Evolutionary conservation across 345 rosid genomes (phyloP).

Genomic region (Melastoma malabathricum): DNA sequence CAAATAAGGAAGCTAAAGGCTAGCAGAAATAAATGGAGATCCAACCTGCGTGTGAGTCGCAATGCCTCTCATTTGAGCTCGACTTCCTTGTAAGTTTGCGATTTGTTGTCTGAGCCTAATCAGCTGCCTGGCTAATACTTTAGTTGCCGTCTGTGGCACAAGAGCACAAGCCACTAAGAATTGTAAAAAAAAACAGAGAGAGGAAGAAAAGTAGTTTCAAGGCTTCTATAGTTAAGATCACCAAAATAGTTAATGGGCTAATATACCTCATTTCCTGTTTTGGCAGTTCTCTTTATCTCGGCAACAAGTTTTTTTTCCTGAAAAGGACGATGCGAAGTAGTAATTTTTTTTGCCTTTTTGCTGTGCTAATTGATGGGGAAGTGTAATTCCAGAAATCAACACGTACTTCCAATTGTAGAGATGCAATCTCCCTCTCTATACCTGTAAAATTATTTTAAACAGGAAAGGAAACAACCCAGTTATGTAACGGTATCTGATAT

Average conservation of each 20-base stretch:
- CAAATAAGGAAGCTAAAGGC: not conserved
- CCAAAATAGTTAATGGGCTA: not conserved
- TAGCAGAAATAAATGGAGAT: not conserved
- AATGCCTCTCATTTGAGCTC: slow-evolving; percentile 97
- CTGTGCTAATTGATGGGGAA: not conserved
- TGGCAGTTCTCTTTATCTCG: slow-evolving; percentile 86
- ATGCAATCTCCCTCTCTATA: slow-evolving; percentile 77
- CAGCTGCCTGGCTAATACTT: slow-evolving; percentile 75
- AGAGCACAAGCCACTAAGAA: slow-evolving; percentile 1
- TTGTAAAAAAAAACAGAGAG: not conserved
- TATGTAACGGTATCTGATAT: not conserved
- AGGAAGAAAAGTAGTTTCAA: not conserved
- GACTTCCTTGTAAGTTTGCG: slow-evolving; percentile 78
- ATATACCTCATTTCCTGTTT: slow-evolving; percentile 82
- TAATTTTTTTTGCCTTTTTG: not conserved
- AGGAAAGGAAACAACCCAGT: slow-evolving; percentile 7
- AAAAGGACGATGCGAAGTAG: slow-evolving; percentile 9
- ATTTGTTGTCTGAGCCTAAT: slow-evolving; percentile 88
- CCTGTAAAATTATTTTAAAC: slow-evolving; percentile 26
- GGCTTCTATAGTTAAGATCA: not conserved
- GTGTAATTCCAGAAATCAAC: slow-evolving; percentile 8
- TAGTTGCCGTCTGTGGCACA: slow-evolving; percentile 63
- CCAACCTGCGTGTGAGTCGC: slow-evolving; percentile 94
- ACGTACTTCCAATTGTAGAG: slow-evolving; percentile 73
- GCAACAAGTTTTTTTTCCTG: slow-evolving; percentile 95